Evolutionary conservation across 2,329 filamentous ascomycete genomes (phyloP).

Genomic region (Tolypocladium nubicola): DNA sequence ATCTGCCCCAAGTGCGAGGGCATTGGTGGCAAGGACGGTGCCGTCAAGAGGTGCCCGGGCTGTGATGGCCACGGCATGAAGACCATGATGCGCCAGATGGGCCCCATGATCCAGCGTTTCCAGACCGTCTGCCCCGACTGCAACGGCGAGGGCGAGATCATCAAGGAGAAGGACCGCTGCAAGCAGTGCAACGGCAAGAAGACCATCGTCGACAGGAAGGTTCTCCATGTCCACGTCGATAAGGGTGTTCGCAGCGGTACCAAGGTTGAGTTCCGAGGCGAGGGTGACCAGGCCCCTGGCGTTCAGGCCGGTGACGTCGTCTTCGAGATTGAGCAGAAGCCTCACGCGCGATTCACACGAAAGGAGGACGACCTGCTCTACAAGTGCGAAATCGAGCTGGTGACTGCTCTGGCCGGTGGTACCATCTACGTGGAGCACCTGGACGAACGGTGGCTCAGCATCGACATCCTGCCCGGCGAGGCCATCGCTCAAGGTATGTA

Average conservation of each 20-base stretch:
- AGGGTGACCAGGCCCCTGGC: slow-evolving; percentile 91
- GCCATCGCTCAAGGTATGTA: slow-evolving; percentile 81
- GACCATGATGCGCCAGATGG: slow-evolving; percentile 99
- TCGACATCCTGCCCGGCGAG: slow-evolving; percentile 89
- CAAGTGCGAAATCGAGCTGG: slow-evolving; percentile 87
- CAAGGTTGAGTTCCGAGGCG: slow-evolving; percentile 93
- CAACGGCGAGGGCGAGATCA: slow-evolving; percentile 92
- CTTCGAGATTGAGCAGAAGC: slow-evolving; percentile 99
- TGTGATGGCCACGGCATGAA: slow-evolving; percentile 97
- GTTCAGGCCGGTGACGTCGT: slow-evolving; percentile 92
- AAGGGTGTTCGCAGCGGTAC: slow-evolving; percentile 86
- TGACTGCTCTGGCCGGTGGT: slow-evolving; percentile 88
- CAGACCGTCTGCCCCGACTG: slow-evolving; percentile 98
- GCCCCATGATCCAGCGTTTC: slow-evolving; percentile 99
- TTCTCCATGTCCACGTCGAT: slow-evolving; percentile 96
- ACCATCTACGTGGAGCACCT: slow-evolving; percentile 90
- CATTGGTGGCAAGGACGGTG: slow-evolving; percentile 90
- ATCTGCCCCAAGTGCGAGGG: slow-evolving; percentile 94
- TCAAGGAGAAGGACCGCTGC: slow-evolving; percentile 95
- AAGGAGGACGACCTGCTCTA: slow-evolving; percentile 95
- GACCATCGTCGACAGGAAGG: slow-evolving; percentile 93
- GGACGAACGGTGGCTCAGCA: slow-evolving; percentile 90
- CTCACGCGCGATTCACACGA: slow-evolving; percentile 88
- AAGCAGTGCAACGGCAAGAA: slow-evolving; percentile 97
- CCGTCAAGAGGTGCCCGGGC: slow-evolving; percentile 84